These are phyloP conservation scores for Paecilomyces variotii DNA, from an alignment of 2,329 filamentous ascomycete genomes.

Conservation along the genomic window DNA sequence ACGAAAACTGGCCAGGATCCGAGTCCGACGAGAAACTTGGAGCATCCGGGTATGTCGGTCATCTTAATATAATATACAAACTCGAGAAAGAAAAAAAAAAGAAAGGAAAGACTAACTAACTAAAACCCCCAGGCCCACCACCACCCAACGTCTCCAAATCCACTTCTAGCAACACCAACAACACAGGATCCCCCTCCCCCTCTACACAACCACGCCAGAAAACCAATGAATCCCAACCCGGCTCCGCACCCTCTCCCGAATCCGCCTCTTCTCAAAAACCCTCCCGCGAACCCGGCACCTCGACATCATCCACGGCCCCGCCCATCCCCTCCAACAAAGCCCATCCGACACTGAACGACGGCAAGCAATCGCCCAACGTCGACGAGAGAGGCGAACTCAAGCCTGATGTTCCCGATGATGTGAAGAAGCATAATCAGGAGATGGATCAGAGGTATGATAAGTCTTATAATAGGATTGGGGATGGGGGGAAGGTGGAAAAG, in stretches of 20 bases:
- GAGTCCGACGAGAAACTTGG: conserved; percentile 12
- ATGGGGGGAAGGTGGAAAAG: conserved; percentile 16
- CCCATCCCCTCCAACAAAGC: conserved; percentile 26
- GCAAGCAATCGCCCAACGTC: conserved; percentile 20
- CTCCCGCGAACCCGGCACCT: not conserved
- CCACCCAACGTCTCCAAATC: conserved; percentile 12
- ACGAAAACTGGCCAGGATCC: conserved; percentile 3
- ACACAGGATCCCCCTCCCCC: not conserved
- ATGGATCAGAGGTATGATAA: conserved; percentile 24
- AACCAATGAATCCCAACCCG: not conserved
- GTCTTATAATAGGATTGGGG: conserved; percentile 23
- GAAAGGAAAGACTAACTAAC: not conserved
- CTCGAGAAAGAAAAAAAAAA: not conserved
- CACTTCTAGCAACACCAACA: not conserved
- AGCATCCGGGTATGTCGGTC: conserved; percentile 15
- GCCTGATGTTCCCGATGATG: conserved; percentile 23
- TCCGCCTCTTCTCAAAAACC: not conserved
- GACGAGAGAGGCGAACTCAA: conserved; percentile 19
- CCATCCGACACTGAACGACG: conserved; percentile 23
- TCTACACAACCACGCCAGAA: not conserved
- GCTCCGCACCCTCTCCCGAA: not conserved
- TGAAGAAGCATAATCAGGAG: conserved; percentile 27
- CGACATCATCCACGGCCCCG: conserved; percentile 3
- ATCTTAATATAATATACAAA: no score
- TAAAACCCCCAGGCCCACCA: conserved; percentile 10